A percentile compares a stretch with the other conserved stretches of the same genome.
These are phyloP conservation scores for Macrolepiota fuliginosa DNA, from an alignment of 768 basidiomycete genomes.

Conservation along the genomic window DNA sequence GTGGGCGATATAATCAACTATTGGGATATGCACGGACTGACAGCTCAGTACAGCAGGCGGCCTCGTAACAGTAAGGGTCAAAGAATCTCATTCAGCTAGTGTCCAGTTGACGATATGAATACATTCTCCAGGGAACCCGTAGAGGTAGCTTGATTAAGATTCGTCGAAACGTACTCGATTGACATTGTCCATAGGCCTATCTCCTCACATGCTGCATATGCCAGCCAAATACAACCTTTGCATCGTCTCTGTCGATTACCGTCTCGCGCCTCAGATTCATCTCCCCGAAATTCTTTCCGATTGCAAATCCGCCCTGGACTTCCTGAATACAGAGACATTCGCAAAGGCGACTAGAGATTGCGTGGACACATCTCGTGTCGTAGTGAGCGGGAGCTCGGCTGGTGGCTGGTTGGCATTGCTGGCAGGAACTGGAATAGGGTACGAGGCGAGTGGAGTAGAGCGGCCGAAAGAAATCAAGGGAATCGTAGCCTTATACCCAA, in stretches of 20 bases:
- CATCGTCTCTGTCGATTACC: conserved; percentile 33
- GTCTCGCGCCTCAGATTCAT: conserved; percentile 34
- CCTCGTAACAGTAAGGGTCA: conserved; percentile 23
- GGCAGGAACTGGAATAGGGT: conserved; percentile 34
- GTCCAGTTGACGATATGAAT: neutral
- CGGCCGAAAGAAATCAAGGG: conserved; percentile 27
- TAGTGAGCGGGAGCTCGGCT: conserved; percentile 36
- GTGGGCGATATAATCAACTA: conserved; percentile 12
- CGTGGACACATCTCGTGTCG: conserved; percentile 27
- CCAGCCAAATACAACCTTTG: conserved; percentile 29
- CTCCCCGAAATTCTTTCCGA: conserved; percentile 32
- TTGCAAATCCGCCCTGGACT: conserved; percentile 31
- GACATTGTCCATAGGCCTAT: conserved; percentile 18
- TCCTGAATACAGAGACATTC: conserved; percentile 26
- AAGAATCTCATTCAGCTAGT: neutral
- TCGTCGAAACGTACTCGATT: too few species aligned
- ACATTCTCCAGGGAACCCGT: conserved; percentile 3
- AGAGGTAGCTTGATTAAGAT: conserved; percentile 1
- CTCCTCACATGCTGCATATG: conserved; percentile 32
- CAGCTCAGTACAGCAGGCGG: conserved; percentile 21
- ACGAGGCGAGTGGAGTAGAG: conserved; percentile 27
- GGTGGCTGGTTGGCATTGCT: conserved; percentile 39
- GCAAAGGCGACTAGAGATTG: conserved; percentile 23
- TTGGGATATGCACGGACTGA: neutral
- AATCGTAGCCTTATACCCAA: conserved; percentile 35